phyloP scores from a whole-genome alignment of 208 protist species.

The Trypanosoma melophagium region DNA sequence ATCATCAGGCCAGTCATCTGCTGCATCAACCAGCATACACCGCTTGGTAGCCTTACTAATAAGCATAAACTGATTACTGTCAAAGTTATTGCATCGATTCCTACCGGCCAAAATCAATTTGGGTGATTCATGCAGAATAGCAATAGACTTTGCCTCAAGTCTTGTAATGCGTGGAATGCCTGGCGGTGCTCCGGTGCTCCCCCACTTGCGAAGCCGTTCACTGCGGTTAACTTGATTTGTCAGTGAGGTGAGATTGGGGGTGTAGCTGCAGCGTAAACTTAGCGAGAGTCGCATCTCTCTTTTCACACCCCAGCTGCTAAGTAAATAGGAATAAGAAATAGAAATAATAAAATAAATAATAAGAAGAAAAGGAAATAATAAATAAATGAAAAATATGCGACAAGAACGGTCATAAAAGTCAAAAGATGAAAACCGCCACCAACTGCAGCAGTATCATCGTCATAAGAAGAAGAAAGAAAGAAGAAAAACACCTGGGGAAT shows the following conservation, averaged over 20 bases:
- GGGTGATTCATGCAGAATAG: constrained; percentile 79
- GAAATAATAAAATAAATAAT: background rate
- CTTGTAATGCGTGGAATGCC: constrained; percentile 78
- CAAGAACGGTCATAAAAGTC: no score
- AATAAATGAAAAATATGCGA: no score
- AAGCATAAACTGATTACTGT: constrained; percentile 84
- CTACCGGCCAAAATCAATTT: constrained; percentile 75
- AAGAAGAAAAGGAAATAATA: no score
- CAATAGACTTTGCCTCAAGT: constrained; percentile 63
- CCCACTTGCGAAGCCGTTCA: constrained; percentile 72
- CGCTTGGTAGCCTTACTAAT: constrained; percentile 64
- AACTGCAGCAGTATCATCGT: no score
- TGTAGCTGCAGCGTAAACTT: constrained; percentile 22
- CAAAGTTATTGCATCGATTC: constrained; percentile 82
- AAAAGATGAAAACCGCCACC: no score
- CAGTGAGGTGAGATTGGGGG: constrained; percentile 78
- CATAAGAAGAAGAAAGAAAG: no score
- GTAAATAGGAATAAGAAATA: background rate
- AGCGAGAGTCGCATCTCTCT: constrained; percentile 23
- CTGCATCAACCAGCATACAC: constrained; percentile 84
- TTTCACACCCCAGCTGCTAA: background rate
- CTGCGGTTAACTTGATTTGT: constrained; percentile 78
- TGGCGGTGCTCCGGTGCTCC: constrained; percentile 33
- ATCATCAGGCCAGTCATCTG: constrained; percentile 91
- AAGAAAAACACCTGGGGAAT: no score